Conservation (phyloP, 768 basidiomycete genomes). For the Pholiota molesta region DNA sequence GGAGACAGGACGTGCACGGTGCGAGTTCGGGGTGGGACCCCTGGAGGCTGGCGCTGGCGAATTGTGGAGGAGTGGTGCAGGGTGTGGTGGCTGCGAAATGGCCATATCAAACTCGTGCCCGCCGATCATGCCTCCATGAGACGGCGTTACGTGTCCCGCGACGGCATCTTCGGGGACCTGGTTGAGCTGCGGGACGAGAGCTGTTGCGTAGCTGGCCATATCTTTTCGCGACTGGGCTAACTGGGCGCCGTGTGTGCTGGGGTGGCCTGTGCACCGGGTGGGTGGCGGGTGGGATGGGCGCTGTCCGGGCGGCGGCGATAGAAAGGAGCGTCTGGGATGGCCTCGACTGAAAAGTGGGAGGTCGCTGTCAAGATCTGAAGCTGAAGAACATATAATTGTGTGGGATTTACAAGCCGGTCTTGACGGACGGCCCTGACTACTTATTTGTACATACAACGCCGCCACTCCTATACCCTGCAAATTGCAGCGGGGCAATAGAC, state of each 20-base stretch:
- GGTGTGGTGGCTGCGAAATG: constrained; percentile 42
- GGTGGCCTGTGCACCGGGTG: constrained; percentile 23
- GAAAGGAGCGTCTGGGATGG: constrained; percentile 8
- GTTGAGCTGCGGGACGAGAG: constrained; percentile 49
- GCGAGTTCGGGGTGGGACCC: constrained; percentile 34
- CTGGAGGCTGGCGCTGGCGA: constrained; percentile 31
- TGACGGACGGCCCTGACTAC: constrained; percentile 17
- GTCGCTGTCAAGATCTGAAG: constrained; percentile 19
- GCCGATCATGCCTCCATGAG: constrained; percentile 55
- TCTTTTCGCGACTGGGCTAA: constrained; percentile 18
- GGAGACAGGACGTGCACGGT: constrained; percentile 66
- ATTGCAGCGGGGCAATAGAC: neutral
- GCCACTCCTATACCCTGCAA: neutral
- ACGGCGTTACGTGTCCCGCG: constrained; percentile 44
- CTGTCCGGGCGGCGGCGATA: constrained; percentile 8
- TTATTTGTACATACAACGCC: constrained; percentile 17
- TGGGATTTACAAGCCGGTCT: constrained; percentile 22
- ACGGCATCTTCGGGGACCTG: constrained; percentile 52
- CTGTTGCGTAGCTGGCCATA: constrained; percentile 47
- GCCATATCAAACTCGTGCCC: constrained; percentile 72
- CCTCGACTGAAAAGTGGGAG: constrained; percentile 7
- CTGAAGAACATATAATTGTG: constrained; percentile 11
- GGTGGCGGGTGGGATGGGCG: constrained; percentile 10
- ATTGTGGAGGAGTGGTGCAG: constrained; percentile 24
- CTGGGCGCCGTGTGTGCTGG: constrained; percentile 10